Evolutionary conservation across 2,329 filamentous ascomycete species (phyloP), one percentile per base, ranked within the genome.

Genomic region (Drechslerella coelobrocha): DNA sequence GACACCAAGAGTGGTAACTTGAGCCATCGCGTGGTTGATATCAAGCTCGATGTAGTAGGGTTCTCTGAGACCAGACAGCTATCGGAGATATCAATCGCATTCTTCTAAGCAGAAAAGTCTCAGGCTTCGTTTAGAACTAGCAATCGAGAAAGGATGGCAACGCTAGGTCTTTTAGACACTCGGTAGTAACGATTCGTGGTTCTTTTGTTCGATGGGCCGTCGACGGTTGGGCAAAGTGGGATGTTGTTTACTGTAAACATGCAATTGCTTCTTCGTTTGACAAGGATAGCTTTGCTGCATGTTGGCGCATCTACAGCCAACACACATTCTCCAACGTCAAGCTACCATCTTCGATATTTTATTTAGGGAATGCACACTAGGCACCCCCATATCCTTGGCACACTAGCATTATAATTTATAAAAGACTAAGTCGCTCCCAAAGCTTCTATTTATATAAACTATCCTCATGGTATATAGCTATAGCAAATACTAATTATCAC

Each of bases 1-100:
- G 77, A 96, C 84, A 79, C 94, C 94, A 77, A 97, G 85, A 74
- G 93, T 97, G 79, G 87, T 90, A 80, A 97, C 86, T 78, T 89
- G 88, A 75, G 93, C 93, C 95, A 99, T 99, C 76, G 75, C 79
- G 66, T 60, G 61, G 62, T 24, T 39, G 26, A 52, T 48, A 63
- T 59, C 51, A 71, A 71, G 66, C 66, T 63, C 34, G 53, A 37
- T 59, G 50, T 47, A 52, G 39, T 26, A 63, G 52, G n/a, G 39
- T 50, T 14, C 47, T 41, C 48, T 45, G 24, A 50, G 45, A 57
- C 37, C 24, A 61, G 17, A 34, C 21, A 34, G 17, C 19, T 24
- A 45, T 27, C 57, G 34, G 57, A 48, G 45, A 52, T 53, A 61
- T 61, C 47, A 27, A 56, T 55, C 21, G 41, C 63, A 68, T 68